Base-by-base conservation (phyloP, 192 early-diverging fungal species). In the Hyaloraphidium curvatum region DNA sequence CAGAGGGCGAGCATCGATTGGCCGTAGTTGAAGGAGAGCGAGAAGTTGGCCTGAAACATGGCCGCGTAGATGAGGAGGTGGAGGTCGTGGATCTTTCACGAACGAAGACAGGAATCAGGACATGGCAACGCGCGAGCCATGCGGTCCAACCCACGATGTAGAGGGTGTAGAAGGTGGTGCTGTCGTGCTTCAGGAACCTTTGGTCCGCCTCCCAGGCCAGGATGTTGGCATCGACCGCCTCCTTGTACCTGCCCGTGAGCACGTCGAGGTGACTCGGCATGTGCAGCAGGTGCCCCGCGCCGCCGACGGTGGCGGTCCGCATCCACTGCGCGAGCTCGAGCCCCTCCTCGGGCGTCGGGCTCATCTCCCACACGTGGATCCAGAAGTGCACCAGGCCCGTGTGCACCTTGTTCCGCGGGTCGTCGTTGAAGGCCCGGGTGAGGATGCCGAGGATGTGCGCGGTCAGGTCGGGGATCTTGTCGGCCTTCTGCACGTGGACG, bases 221-320 rank as follows among this genome's bases (percentile, higher is more conserved):
- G 17, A 48, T 9, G 23, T 48, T 48, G 7, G 43, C 43, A 4
- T 25, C 17, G 23, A 25, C 4, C 17, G 43, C 14, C 7, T 22
- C 17, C 23, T 25, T 25, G 43, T 48, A 48, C 19, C 43, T 14
- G 5, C 17, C 43, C 7, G 43, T 48, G 17, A 22, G 43, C 43
- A 48, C 43, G 23, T 48, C 43, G 43, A 48, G 14, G 23, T 48
- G 43, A 48, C 17, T 22, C 7, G 43, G 43, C 43, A 48, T 48
- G 43, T 48, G 43, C 7, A 48, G 19, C 5, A 48, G 23, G 43
- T 48, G 43, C n/a, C n/a, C n/a, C 7, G 14, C 5, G 23, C 43
- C 14, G 23, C 25, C 43, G 11, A 25, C 17, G 43, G 43, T 25
- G 5, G 25, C 25, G 7, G 7, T 22, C 17, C 43, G 43, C 17